phyloP scores from a whole-genome alignment of 805 yeast species.

The Tetrapisispora phaffii region DNA sequence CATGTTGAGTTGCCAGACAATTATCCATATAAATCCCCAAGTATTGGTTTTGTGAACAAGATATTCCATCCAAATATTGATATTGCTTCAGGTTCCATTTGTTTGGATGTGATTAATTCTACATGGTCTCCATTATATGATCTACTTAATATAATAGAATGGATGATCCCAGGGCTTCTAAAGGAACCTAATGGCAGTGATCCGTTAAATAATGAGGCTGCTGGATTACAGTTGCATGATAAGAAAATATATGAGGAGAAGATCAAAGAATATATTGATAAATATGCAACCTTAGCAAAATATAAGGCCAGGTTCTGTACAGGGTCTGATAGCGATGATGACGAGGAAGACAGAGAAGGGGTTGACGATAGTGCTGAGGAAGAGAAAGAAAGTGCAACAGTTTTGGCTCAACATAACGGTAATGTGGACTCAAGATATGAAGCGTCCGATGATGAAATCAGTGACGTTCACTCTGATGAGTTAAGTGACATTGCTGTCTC shows the following conservation, averaged over 20 bases:
- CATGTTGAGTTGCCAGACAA: constrained; percentile 92
- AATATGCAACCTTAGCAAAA: constrained; percentile 46
- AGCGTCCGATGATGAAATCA: neutral
- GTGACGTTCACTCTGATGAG: constrained; percentile 13
- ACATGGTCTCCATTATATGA: constrained; percentile 99
- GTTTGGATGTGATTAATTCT: constrained; percentile 92
- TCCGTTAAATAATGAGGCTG: constrained; percentile 87
- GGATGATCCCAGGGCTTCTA: constrained; percentile 83
- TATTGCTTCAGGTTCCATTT: constrained; percentile 80
- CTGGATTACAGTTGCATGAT: constrained; percentile 63
- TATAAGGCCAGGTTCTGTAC: constrained; percentile 35
- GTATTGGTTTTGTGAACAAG: constrained; percentile 84
- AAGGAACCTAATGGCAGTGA: constrained; percentile 91
- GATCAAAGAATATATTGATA: constrained; percentile 63
- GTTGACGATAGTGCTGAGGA: constrained; percentile 6
- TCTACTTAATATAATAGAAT: constrained; percentile 78
- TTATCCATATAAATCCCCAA: constrained; percentile 92
- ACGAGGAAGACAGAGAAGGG: constrained; percentile 20
- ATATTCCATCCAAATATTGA: constrained; percentile 95
- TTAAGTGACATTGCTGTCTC: constrained; percentile 26
- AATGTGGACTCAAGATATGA: neutral
- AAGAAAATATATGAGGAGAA: constrained; percentile 54
- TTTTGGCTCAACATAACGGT: neutral
- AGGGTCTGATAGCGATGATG: constrained; percentile 19
- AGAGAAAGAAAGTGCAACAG: constrained; percentile 6